phyloP scores from a whole-genome alignment of 139 green algal species.

The Coelastrella sp. region DNA sequence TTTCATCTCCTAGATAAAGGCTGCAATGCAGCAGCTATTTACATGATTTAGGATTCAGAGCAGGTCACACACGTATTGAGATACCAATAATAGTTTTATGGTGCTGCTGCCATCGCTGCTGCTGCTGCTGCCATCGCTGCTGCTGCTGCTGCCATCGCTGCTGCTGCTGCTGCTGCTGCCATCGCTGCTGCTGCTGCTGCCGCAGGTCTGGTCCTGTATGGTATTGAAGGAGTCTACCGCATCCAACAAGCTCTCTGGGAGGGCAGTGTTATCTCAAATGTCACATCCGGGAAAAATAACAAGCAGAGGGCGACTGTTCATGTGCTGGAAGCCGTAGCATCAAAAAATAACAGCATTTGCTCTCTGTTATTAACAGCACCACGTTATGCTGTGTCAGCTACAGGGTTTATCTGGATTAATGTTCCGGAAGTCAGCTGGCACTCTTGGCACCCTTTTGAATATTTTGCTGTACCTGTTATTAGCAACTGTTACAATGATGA shows the following conservation, averaged over 20 bases:
- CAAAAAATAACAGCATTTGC: not conserved
- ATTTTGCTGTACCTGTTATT: conserved; percentile 27
- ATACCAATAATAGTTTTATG: not conserved
- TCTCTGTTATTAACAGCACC: conserved; percentile 26
- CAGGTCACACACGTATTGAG: not conserved
- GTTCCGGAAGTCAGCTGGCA: not conserved
- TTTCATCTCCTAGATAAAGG: too few species aligned
- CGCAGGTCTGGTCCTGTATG: conserved; percentile 41
- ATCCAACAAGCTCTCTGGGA: conserved; percentile 26
- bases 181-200: conserved; percentile 14
- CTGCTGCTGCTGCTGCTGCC: conserved; percentile 19
- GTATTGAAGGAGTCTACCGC: conserved; percentile 29
- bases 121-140: not conserved
- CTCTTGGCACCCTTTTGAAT: conserved; percentile 34
- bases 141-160: not conserved
- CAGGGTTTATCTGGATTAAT: conserved; percentile 17
- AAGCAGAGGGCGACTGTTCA: not conserved
- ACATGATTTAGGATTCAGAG: not conserved
- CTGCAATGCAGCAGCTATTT: not conserved
- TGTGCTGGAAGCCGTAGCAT: not conserved
- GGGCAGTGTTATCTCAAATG: not conserved
- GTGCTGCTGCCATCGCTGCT: not conserved
- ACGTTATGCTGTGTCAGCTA: not conserved
- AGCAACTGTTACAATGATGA: not conserved
- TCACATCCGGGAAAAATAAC: not conserved